Percentiles rank a stretch among this genome's conserved stretches.
Evolutionary conservation across 176 grass and related monocot species (phyloP).

Genomic region (Avena sativa): DNA sequence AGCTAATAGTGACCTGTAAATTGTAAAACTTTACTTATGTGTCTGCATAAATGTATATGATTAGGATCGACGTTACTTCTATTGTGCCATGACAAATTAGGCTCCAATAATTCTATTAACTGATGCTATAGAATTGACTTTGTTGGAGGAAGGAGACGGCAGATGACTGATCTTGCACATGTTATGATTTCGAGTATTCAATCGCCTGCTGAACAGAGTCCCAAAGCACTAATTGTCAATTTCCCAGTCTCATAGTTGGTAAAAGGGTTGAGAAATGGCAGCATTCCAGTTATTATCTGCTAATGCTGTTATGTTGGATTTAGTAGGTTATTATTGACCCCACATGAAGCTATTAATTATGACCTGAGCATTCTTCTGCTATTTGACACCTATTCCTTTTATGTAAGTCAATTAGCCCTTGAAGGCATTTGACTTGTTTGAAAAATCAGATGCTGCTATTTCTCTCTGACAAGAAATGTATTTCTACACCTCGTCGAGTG

Average conservation of each 20-base stretch:
- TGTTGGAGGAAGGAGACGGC: background rate
- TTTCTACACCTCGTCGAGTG: background rate
- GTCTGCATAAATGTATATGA: constrained; percentile 19
- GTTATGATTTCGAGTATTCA: background rate
- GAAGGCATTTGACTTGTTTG: background rate
- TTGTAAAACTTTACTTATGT: background rate
- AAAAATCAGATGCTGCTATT: background rate
- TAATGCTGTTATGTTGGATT: constrained; percentile 2
- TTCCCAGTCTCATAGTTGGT: background rate
- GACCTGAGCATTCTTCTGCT: background rate
- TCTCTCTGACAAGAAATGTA: background rate
- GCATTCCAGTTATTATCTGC: constrained; percentile 13
- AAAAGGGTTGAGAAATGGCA: background rate
- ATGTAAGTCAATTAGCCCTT: constrained; percentile 10
- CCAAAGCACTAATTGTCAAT: background rate
- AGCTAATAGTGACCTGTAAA: background rate
- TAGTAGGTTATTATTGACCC: background rate
- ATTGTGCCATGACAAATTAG: constrained; percentile 3
- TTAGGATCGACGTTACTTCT: background rate
- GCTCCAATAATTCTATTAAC: constrained; percentile 12
- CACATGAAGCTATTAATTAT: constrained; percentile 17
- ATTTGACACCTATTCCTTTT: background rate
- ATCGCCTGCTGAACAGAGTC: background rate
- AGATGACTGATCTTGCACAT: background rate
- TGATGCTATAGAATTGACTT: background rate